Percentiles rank a stretch among this genome's conserved stretches.
These are phyloP conservation scores for Gracilariopsis chorda DNA, from an alignment of 23 red algal genomes.

Conservation along the genomic window DNA sequence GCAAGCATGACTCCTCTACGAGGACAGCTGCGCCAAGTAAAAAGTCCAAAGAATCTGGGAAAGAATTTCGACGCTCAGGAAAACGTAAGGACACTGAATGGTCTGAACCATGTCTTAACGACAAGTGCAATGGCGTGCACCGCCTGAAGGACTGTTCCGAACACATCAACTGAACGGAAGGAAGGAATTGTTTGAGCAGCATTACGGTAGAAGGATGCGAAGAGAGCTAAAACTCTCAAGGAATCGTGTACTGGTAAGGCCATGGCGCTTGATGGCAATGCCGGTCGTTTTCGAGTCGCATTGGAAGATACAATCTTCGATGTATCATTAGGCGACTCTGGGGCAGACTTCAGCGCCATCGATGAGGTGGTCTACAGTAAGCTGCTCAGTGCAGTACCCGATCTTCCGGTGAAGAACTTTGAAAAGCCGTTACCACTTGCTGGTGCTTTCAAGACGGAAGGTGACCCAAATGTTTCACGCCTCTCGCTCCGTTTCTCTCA, in stretches of 20 bases:
- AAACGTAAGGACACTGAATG: conserved; percentile 20
- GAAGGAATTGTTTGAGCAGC: not conserved
- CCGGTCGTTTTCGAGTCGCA: not conserved
- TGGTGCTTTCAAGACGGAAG: not conserved
- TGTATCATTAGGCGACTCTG: not conserved
- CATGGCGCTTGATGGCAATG: not conserved
- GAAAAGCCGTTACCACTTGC: not conserved
- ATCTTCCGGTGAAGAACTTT: not conserved
- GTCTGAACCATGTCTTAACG: not conserved
- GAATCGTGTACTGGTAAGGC: not conserved
- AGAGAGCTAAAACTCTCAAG: not conserved
- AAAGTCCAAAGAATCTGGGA: not conserved
- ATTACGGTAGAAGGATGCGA: not conserved
- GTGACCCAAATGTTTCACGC: not conserved
- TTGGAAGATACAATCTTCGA: not conserved
- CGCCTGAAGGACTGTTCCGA: not conserved
- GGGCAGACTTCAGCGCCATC: conserved; percentile 3
- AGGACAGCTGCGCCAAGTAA: no score
- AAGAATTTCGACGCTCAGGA: not conserved
- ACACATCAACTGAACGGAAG: not conserved
- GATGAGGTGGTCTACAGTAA: not conserved
- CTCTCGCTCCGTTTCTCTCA: not conserved
- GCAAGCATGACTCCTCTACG: no score
- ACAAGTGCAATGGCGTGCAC: not conserved
- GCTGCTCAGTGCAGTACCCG: not conserved